A percentile compares a stretch with the other conserved stretches of the same genome.
phyloP scores from a whole-genome alignment of 139 green algal genomes.

The Tetradesmus obliquus region DNA sequence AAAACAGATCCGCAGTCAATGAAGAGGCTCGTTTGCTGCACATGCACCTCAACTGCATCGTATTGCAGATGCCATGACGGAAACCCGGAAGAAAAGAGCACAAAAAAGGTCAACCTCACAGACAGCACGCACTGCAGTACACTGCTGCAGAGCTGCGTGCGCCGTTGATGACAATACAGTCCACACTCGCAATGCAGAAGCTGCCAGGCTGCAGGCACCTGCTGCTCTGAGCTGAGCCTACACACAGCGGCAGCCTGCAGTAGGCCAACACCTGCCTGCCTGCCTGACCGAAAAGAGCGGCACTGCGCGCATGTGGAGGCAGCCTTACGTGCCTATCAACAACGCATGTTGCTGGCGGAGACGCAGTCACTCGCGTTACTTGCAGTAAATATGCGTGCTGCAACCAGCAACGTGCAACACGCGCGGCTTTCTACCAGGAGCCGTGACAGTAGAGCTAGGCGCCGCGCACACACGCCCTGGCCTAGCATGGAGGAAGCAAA shows the following conservation, averaged over 20 bases:
- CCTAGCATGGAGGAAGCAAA: too few relatives aligned
- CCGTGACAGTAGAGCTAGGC: too few relatives aligned
- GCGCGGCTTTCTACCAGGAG: too few relatives aligned
- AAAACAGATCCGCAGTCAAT: not conserved
- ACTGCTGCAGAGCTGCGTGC: not conserved
- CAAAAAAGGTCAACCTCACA: not conserved
- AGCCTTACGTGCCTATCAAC: too few relatives aligned
- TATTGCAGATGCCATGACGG: not conserved
- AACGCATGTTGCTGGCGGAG: too few relatives aligned
- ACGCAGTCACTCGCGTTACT: too few relatives aligned
- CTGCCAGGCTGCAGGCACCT: not conserved
- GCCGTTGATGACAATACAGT: not conserved
- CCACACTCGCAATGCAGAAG: not conserved
- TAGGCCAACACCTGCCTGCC: not conserved
- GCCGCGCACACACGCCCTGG: too few relatives aligned
- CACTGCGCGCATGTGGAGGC: too few relatives aligned
- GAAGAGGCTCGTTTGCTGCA: not conserved
- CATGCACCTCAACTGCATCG: not conserved
- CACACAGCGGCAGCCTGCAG: not conserved
- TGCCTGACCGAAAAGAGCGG: too few relatives aligned
- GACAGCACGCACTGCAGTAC: not conserved
- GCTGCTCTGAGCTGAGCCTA: not conserved
- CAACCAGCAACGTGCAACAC: too few relatives aligned
- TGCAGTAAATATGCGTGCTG: too few relatives aligned
- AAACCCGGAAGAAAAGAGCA: not conserved